Conservation (phyloP, 2,329 filamentous ascomycete species). For the Botrytis porri region DNA sequence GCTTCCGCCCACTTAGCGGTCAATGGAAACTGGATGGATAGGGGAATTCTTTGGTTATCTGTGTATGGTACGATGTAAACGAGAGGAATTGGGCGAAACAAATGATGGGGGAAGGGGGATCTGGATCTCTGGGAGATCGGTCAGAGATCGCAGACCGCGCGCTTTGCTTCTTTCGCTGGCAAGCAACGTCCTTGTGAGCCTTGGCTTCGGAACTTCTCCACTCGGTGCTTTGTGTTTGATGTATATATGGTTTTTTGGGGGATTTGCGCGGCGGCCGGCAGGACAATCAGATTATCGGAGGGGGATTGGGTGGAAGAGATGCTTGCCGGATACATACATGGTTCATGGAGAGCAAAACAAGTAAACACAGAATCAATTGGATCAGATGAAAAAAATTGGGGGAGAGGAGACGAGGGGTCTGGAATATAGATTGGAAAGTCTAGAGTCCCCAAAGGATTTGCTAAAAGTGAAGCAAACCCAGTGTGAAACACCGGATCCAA, state of each 20-base stretch:
- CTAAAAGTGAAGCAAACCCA: background rate
- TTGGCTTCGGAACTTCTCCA: background rate
- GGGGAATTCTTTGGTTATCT: background rate
- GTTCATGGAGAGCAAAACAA: background rate
- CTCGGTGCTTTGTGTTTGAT: background rate
- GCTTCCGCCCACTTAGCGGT: background rate
- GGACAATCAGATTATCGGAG: background rate
- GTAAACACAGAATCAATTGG: background rate
- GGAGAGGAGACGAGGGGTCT: background rate
- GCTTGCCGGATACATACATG: background rate
- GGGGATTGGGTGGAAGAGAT: background rate
- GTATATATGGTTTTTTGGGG: background rate
- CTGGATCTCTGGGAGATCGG: background rate
- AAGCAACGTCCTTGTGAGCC: background rate
- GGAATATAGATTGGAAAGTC: background rate
- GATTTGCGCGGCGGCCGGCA: background rate
- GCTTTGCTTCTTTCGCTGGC: background rate
- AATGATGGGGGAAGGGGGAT: conserved; percentile 1
- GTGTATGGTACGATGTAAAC: background rate
- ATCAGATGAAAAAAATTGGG: background rate
- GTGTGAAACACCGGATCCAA: no score
- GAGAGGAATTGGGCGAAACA: background rate
- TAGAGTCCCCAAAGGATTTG: background rate
- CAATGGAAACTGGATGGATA: background rate
- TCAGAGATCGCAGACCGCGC: background rate